These are phyloP conservation scores for Rubia peregrina DNA, from an alignment of 305 asterid species.

Conservation along the genomic window DNA sequence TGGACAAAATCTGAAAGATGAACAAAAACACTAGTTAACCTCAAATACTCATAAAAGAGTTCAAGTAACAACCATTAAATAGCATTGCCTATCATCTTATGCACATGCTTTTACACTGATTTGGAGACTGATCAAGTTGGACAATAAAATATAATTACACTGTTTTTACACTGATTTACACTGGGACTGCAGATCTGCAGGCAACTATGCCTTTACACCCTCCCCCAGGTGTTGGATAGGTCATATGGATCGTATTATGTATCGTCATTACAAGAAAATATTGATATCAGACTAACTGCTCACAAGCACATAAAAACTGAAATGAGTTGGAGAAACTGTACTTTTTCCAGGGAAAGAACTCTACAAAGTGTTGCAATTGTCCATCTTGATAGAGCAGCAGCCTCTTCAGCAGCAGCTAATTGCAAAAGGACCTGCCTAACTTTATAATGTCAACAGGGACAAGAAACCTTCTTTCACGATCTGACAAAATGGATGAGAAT, in stretches of 20 bases:
- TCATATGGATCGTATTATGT: background rate
- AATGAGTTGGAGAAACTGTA: conserved; percentile 24
- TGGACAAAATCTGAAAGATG: conserved; percentile 55
- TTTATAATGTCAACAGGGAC: conserved; percentile 18
- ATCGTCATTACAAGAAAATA: background rate
- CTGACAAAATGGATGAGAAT: conserved; percentile 7
- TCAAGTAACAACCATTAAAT: background rate
- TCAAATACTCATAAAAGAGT: background rate
- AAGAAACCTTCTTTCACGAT: conserved; percentile 15
- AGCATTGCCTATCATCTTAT: background rate
- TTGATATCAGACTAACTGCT: background rate
- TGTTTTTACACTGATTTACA: background rate
- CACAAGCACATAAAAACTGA: background rate
- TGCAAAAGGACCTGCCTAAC: conserved; percentile 57
- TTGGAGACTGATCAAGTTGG: background rate
- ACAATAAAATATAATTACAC: background rate
- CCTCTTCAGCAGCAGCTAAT: conserved; percentile 86
- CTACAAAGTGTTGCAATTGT: conserved; percentile 81
- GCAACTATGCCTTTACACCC: background rate
- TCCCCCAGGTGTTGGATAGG: background rate
- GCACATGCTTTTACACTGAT: background rate
- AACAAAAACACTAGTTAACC: background rate
- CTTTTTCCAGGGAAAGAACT: conserved; percentile 85
- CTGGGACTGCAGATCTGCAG: conserved; percentile 3
- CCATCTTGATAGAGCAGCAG: conserved; percentile 79